These are phyloP conservation scores for Cajanus cajan DNA, from an alignment of 306 rosid species.

Conservation along the genomic window DNA sequence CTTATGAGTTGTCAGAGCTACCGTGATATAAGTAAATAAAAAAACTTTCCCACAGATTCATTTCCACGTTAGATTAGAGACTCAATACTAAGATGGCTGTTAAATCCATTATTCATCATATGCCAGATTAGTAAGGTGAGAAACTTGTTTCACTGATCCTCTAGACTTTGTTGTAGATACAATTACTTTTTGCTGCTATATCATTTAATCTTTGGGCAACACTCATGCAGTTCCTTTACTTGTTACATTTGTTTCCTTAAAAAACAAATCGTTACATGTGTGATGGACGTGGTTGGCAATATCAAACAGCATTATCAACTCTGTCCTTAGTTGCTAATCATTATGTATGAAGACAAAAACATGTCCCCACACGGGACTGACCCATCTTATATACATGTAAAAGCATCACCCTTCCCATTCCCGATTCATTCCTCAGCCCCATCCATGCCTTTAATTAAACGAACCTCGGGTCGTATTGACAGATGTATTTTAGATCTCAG, in stretches of 20 bases:
- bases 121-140: background rate
- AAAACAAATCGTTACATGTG: background rate
- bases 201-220: background rate
- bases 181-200: background rate
- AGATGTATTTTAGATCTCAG: background rate
- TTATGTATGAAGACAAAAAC: background rate
- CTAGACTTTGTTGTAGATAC: background rate
- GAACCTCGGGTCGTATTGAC: background rate
- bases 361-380: background rate
- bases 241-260: background rate
- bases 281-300: background rate
- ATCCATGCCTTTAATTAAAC: background rate
- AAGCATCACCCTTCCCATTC: background rate
- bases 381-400: background rate
- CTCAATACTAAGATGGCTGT: too few relatives aligned
- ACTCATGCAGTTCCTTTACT: background rate
- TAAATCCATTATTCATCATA: background rate
- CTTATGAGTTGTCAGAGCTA: slow-evolving; percentile 35
- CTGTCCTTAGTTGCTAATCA: background rate
- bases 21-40: background rate
- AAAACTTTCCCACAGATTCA: background rate
- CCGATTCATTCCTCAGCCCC: too few relatives aligned
- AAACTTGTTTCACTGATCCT: background rate
- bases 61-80: background rate
- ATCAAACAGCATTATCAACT: background rate